Evolutionary conservation across 805 yeast genomes (phyloP).

Genomic region (Candida stauntonica): DNA sequence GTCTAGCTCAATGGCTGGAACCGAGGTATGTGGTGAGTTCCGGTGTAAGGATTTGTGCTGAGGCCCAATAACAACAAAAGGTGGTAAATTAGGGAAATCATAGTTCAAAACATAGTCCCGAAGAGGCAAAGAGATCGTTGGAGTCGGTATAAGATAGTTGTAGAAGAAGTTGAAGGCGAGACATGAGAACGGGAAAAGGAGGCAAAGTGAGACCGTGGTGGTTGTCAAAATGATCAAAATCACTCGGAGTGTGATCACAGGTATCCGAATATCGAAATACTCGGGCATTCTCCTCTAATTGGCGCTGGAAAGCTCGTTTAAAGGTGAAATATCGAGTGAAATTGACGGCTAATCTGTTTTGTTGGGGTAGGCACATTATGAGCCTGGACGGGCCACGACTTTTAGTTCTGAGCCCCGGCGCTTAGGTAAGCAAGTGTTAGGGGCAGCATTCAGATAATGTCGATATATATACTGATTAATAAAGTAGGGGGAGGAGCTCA

Average conservation of each 20-base stretch:
- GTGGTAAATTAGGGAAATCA: conserved; percentile 18
- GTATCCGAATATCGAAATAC: conserved; percentile 20
- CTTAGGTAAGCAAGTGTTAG: no score
- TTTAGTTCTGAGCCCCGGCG: no score
- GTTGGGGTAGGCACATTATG: neutral
- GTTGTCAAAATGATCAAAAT: conserved; percentile 16
- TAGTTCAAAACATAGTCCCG: conserved; percentile 20
- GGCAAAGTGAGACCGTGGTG: conserved; percentile 10
- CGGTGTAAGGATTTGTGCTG: conserved; percentile 13
- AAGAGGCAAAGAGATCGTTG: conserved; percentile 20
- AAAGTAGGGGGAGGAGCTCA: no score
- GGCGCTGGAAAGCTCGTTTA: neutral
- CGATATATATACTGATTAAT: no score
- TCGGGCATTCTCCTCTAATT: conserved; percentile 1
- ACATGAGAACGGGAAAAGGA: conserved; percentile 22
- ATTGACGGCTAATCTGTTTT: neutral
- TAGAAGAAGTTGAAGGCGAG: conserved; percentile 26
- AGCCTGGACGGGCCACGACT: neutral
- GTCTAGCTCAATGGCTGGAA: conserved; percentile 1
- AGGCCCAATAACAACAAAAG: conserved; percentile 21
- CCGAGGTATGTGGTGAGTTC: conserved; percentile 14
- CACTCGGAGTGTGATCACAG: conserved; percentile 23
- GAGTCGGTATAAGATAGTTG: conserved; percentile 21
- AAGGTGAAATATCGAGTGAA: neutral
- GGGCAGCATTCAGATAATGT: no score